Base-by-base conservation (phyloP, 805 yeast species). In the Kazachstania martiniae region DNA sequence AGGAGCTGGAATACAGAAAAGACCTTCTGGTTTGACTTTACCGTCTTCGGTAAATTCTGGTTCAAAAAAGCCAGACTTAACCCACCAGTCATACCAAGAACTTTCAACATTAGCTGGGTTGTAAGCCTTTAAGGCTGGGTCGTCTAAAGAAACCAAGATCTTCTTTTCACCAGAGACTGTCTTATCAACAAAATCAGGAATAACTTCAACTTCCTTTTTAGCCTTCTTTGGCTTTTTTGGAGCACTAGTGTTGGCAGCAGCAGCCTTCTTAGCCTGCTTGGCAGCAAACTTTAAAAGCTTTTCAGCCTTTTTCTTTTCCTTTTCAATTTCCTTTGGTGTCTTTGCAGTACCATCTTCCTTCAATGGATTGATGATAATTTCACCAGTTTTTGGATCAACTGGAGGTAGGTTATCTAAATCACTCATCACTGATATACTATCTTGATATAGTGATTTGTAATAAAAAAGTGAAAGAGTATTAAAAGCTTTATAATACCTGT, bases 81-180 rank as follows among this genome's bases (percentile, higher is more conserved):
- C 79, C 98, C 98, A 91, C 97, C 98, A 91, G 13, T 72, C 74
- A 62, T 89, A 89, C 98, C 98, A 91, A 10, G 95, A 83, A 35
- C 93, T 79, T 62, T 91, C 98, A 29, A 91, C 96, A 47, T 78
- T 80, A 47, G 74, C 72, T 21, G 98, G 98, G 50, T 74, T 82
- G 61, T 91, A 91, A 8, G 97, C 89, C 61, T 91, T 87, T 56
- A 91, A 74, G 14, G 96, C 77, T 15, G 95, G 87, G 55, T 87
- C 94, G 27, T 89, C 95, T 33, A 91, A 70, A 22, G 85, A 71
- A n/a, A 75, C 80, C 37, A 91, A 71, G 21, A 77, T 60, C 64
- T 91, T 91, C 74, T 89, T 91, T 49, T 86, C 94, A 40, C 98
- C 98, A 3, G 82, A 75, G 30, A 66, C 70, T 29, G 98, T 91